Evolutionary conservation across 768 basidiomycete species (phyloP).

Genomic region (Melanogaster broomeanus): DNA sequence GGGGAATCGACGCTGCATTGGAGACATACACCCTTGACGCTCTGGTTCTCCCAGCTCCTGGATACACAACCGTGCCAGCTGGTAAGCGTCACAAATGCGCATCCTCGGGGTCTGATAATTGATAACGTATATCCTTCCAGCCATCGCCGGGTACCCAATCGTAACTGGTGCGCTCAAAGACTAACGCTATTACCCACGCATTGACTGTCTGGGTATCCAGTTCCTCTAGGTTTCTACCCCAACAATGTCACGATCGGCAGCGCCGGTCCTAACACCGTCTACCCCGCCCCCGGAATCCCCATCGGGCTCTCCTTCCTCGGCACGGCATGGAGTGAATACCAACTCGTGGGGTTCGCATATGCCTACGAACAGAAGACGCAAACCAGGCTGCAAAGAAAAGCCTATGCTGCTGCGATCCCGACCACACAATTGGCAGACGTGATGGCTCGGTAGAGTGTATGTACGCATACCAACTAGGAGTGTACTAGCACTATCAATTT

Average conservation of each 20-base stretch:
- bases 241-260: conserved; percentile 30
- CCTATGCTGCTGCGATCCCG: conserved; percentile 55
- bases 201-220: conserved; percentile 5
- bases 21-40: conserved; percentile 48
- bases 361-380: conserved; percentile 59
- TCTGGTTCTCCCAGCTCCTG: conserved; percentile 45
- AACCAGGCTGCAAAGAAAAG: conserved; percentile 47
- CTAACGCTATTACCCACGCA: neutral
- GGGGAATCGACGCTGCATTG: conserved; percentile 57
- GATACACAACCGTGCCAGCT: conserved; percentile 18
- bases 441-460: conserved; percentile 3
- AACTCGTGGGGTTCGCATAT: conserved; percentile 42
- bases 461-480: no score
- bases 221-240: conserved; percentile 43
- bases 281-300: conserved; percentile 41
- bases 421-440: conserved; percentile 49
- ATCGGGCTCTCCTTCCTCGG: conserved; percentile 45
- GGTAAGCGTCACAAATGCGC: conserved; percentile 4
- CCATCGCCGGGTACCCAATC: conserved; percentile 38
- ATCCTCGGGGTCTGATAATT: neutral
- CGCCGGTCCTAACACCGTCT: conserved; percentile 37
- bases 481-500: no score
- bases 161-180: conserved; percentile 25
- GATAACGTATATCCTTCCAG: conserved; percentile 3
- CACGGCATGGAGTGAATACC: conserved; percentile 45